Evolutionary conservation across 75 land plant genomes (phyloP), one percentile per base, ranked within the genome.

Genomic region (Pseudotsuga menziesii): DNA sequence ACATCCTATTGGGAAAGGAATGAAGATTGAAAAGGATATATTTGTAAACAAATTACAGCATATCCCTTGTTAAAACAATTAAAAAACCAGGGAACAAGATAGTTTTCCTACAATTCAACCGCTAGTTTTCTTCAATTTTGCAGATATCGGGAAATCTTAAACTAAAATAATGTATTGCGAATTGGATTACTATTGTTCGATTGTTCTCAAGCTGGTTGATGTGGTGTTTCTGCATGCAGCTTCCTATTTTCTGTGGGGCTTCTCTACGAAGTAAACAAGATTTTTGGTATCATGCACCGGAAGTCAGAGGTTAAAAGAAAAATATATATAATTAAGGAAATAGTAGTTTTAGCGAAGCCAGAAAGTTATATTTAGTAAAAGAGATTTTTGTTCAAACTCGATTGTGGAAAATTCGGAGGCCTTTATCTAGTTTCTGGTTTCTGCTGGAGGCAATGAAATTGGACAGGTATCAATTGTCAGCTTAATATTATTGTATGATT

Each of bases 251-350:
- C 84, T 9, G 39, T 82, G 67, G 82, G 74, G 29, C 27, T 82
- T 73, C 82, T 82, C 15, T 82, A 82, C 39, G 84, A 82, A 63
- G 83, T 82, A 55, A 82, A 82, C 56, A 82, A 82, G 82, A 39
- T 82, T 17, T 82, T 82, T 20, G 70, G 76, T 55, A 56, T 73
- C 16, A 17, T 80, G 76, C 82, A 82, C 56, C 77, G 80, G 58
- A 82, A 82, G 58, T 71, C 64, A 25, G 84, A 82, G 35, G 29
- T 56, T 19, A 81, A 81, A 59, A 78, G 72, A 44, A 81, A 81
- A 78, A n/a, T n/a, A 60, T 41, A 57, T 79, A 20, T 22, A n/a
- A 4, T 4, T 69, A 39, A 64, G 39, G 6, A 64, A 32, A 15
- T 4, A 32, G 39, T 32, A 17, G 6, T 6, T 35, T 64, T 29